Conservation (phyloP, 2,329 filamentous ascomycete species). For the Xylariaceae sp. region DNA sequence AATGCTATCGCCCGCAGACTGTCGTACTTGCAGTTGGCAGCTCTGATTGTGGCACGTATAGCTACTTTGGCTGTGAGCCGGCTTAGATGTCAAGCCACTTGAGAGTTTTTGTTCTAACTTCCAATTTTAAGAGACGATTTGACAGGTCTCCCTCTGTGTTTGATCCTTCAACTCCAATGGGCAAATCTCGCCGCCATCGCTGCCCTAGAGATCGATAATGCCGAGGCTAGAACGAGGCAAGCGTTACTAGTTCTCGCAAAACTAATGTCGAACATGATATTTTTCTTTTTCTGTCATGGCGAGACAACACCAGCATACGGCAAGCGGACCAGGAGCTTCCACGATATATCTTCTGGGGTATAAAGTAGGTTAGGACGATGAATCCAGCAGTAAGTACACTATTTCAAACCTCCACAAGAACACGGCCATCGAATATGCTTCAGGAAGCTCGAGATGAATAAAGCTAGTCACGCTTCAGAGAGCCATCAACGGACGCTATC, state of each 20-base stretch:
- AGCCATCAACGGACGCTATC: neutral
- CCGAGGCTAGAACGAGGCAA: neutral
- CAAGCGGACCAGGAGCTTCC: neutral
- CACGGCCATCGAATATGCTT: slow-evolving; percentile 11
- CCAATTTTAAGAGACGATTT: slow-evolving; percentile 7
- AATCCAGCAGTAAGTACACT: neutral
- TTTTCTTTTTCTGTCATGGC: neutral
- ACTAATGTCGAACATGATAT: neutral
- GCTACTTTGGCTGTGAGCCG: neutral
- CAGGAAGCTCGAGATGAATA: slow-evolving; percentile 15
- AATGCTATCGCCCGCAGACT: neutral
- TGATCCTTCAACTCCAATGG: slow-evolving; percentile 17
- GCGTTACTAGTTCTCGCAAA: neutral
- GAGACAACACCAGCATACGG: slow-evolving; percentile 3
- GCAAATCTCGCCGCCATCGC: neutral
- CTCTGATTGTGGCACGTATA: neutral
- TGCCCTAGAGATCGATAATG: neutral
- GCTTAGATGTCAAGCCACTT: neutral
- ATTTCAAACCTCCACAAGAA: slow-evolving; percentile 7
- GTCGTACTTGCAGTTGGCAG: neutral
- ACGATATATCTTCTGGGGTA: neutral
- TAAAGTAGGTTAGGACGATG: neutral
- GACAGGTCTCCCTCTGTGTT: slow-evolving; percentile 9
- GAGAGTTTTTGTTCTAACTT: neutral
- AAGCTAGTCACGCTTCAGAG: slow-evolving; percentile 1